phyloP scores from a whole-genome alignment of 2,329 filamentous ascomycete species.

The Chaetoscypha palmicola region DNA sequence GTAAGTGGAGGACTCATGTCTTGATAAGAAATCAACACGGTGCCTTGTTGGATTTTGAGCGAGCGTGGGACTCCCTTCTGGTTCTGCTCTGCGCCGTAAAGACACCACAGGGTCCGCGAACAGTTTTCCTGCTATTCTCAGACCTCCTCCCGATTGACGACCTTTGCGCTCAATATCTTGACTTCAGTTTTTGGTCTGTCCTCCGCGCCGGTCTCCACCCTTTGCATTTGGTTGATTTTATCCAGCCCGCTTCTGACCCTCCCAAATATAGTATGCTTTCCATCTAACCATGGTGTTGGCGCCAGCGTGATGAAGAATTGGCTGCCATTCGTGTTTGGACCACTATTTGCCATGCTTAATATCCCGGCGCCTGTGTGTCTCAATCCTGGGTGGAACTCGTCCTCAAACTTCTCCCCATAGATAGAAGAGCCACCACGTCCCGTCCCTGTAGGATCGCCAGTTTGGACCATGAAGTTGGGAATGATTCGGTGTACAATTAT shows the following conservation, averaged over 20 bases:
- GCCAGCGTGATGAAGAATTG: slow-evolving; percentile 96
- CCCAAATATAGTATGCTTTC: slow-evolving; percentile 95
- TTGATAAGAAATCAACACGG: no score
- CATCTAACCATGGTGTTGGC: slow-evolving; percentile 92
- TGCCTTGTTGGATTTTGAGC: no score
- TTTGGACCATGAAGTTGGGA: slow-evolving; percentile 93
- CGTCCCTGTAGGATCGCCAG: slow-evolving; percentile 88
- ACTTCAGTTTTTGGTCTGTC: slow-evolving; percentile 79
- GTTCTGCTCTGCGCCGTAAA: no score
- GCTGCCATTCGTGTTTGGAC: slow-evolving; percentile 85
- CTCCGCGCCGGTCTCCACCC: slow-evolving; percentile 75
- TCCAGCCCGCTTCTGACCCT: slow-evolving; percentile 77
- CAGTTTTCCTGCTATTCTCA: no score
- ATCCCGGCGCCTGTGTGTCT: slow-evolving; percentile 92
- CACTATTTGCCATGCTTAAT: slow-evolving; percentile 94
- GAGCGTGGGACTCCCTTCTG: no score
- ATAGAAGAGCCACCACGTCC: slow-evolving; percentile 83
- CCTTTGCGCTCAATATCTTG: slow-evolving; percentile 65
- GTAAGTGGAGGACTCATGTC: no score
- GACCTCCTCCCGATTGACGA: slow-evolving; percentile 58
- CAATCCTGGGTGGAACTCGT: slow-evolving; percentile 72
- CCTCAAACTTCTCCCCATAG: slow-evolving; percentile 88
- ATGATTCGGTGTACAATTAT: slow-evolving; percentile 92
- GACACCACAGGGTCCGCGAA: no score
- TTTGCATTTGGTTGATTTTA: slow-evolving; percentile 79